These are phyloP conservation scores for Myrica gale DNA, from an alignment of 306 rosid genomes.

Conservation along the genomic window DNA sequence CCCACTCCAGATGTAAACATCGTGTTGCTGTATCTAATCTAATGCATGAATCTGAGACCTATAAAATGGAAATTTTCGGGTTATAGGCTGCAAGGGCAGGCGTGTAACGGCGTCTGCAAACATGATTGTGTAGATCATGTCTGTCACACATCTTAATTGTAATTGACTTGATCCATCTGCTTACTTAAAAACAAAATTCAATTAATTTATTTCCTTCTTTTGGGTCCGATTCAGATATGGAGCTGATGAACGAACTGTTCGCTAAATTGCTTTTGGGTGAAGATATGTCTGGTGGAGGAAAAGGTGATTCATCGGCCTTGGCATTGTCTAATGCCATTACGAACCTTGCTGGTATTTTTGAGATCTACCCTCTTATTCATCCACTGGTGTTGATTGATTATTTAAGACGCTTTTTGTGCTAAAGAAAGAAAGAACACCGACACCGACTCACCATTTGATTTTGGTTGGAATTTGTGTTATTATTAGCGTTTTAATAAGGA, in stretches of 20 bases:
- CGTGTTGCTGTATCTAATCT: no score
- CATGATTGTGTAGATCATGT: no score
- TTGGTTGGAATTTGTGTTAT: neutral
- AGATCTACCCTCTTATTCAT: neutral
- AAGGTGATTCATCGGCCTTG: conserved; percentile 92
- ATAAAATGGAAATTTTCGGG: no score
- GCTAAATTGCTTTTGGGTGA: conserved; percentile 89
- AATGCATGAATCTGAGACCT: no score
- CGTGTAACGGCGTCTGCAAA: no score
- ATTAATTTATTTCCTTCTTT: conserved; percentile 14
- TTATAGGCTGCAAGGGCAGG: no score
- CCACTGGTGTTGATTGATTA: neutral
- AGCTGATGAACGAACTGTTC: conserved; percentile 91
- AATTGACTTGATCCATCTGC: neutral
- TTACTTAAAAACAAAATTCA: conserved; percentile 3
- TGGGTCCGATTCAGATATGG: conserved; percentile 69
- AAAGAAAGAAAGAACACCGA: neutral
- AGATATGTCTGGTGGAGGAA: conserved; percentile 99
- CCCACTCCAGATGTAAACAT: no score
- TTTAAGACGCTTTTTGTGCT: neutral
- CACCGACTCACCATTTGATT: neutral
- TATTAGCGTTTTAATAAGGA: neutral
- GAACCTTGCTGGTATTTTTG: conserved; percentile 79
- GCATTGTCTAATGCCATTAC: conserved; percentile 98
- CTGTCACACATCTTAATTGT: neutral